Base-by-base conservation (phyloP, 1,284 basidiomycete genomes). In the Kwoniella shivajii region DNA sequence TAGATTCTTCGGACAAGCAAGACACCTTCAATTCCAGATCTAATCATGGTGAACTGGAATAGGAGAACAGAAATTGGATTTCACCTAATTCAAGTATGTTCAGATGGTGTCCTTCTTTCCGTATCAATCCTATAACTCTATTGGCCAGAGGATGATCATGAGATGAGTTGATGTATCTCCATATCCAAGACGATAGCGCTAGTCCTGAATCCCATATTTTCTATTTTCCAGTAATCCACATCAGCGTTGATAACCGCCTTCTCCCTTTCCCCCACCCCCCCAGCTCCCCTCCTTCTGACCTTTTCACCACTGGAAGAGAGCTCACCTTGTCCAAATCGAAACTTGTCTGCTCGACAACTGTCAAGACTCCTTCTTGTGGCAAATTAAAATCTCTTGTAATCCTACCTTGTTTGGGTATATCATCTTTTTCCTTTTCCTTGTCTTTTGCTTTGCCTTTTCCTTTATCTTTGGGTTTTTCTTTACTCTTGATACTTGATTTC, bases 141-240 rank as follows among this genome's bases (percentile, higher is more conserved):
- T 46, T 43, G 9, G 55, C 59, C 5, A 50, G 44, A 1, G 57
- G 31, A 26, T 45, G 45, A 16, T 37, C 6, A 49, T 42, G 16
- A 16, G 27, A 31, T 36, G 20, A 30, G 16, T 18, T 24, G 27
- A 3, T 44, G 29, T 65, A 55, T 76, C 16, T 54, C 56, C 61
- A 71, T 6, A 92, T 78, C 88, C 89, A 92, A 0, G 88, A 84
- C 54, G 86, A 85, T 22, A 92, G 78, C 1, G 88, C 89, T 45
- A 92, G 82, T 1, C 90, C 90, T 54, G 89, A 92, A 73, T 93
- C 91, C 91, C 90, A 92, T 50, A 92, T 84, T 89, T 92, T 93
- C 90, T 92, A 60, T 37, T 16, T 9, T 22, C 11, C 10, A 47
- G 26, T 47, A 34, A 34, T 54, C 46, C 55, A 41, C 38, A 43